Base-by-base conservation (phyloP, 345 rosid genomes). In the Sonneratia alba region DNA sequence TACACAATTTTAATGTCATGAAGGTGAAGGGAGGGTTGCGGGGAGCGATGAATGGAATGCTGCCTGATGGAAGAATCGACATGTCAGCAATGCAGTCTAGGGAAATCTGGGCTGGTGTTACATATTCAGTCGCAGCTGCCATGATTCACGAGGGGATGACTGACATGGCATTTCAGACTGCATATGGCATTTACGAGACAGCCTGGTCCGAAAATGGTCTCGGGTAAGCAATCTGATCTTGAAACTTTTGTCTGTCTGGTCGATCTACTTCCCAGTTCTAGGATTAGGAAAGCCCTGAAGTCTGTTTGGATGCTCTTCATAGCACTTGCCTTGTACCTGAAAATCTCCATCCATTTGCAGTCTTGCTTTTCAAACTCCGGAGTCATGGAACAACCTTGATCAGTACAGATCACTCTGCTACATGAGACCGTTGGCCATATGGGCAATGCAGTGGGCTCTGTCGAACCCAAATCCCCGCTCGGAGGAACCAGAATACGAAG, bases 401-500 rank as follows among this genome's bases (percentile, higher is more conserved):
- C 80, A 86, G 75, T 94, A 88, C 75, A 76, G 97, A 79, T 83
- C 97, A 2, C 49, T 92, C 36, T 73, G 82, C 53, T 91, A 91
- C 79, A 91, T 94, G 97, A 90, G 97, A 40, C 97, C 97, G 1
- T 74, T 88, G 78, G 96, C 92, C 34, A 91, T 94, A 78, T 91
- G 98, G 98, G 89, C 92, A 49, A 91, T 90, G 96, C 98, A 92
- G 74, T 94, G 96, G 98, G 96, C 96, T n/a, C 57, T 94, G 12
- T 76, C 91, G 0, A 81, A 81, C 55, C 79, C 87, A 0, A 83
- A 76, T 51, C 79, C 78, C 18, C 53, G 40, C 43, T 73, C 68
- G 34, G 73, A 16, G 12, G 85, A 86, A 70, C 66, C 65, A 43
- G 80, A 71, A 32, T 70, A 74, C 12, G 80, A 80, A 69, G 71